Evolutionary conservation across 164 flowering plant genomes (phyloP).

Genomic region (Berberis thunbergii): DNA sequence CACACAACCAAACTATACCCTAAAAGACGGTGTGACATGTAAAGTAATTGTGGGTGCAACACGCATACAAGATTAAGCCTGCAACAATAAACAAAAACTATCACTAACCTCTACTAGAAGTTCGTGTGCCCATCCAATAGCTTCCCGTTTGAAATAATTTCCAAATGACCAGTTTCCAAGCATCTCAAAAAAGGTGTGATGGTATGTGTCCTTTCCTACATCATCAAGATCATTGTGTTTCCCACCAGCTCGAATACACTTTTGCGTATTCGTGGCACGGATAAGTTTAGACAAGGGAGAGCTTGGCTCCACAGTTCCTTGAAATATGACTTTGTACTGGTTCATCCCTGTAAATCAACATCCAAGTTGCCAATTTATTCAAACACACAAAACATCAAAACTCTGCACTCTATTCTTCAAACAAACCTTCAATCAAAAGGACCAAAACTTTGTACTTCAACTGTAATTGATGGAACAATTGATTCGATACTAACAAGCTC

Average conservation of each 20-base stretch:
- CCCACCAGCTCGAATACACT: slow-evolving; percentile 97
- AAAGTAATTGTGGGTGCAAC: too few relatives aligned
- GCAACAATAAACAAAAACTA: neutral
- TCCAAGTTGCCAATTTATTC: too few relatives aligned
- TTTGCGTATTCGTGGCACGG: slow-evolving; percentile 92
- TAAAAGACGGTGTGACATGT: too few relatives aligned
- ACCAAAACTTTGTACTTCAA: too few relatives aligned
- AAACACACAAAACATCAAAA: too few relatives aligned
- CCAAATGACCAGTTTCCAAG: slow-evolving; percentile 99
- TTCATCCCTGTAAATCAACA: slow-evolving; percentile 71
- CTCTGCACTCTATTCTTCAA: too few relatives aligned
- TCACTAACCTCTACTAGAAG: slow-evolving; percentile 71
- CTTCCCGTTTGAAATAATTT: slow-evolving; percentile 87
- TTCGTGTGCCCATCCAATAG: slow-evolving; percentile 93
- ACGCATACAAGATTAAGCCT: too few relatives aligned
- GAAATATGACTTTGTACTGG: slow-evolving; percentile 90
- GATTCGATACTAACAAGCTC: too few relatives aligned
- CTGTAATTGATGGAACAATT: too few relatives aligned
- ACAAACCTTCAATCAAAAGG: too few relatives aligned
- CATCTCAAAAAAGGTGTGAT: slow-evolving; percentile 99
- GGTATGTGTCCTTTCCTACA: slow-evolving; percentile 97
- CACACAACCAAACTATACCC: too few relatives aligned
- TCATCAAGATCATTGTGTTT: slow-evolving; percentile 98
- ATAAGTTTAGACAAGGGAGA: slow-evolving; percentile 63
- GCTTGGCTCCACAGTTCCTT: slow-evolving; percentile 85